phyloP scores from a whole-genome alignment of 2,329 filamentous ascomycete species.

The Stemphylium beticola region DNA sequence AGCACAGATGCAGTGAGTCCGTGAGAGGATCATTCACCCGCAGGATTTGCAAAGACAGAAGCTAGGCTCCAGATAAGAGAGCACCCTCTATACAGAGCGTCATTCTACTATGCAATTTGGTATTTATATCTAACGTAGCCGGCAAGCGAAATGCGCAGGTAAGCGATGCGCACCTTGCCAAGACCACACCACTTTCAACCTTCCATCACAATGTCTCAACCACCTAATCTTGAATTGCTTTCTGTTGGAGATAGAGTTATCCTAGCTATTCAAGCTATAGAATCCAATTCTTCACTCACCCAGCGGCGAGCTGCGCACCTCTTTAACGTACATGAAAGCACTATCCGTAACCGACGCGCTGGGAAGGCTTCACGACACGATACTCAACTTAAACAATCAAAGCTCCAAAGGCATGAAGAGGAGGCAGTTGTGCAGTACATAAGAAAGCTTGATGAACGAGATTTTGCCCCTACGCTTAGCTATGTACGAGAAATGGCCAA shows the following conservation, averaged over 20 bases:
- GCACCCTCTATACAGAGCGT: too few relatives aligned
- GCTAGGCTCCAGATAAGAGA: too few relatives aligned
- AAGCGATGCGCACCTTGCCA: constrained; percentile 1
- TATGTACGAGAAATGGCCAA: constrained; percentile 20
- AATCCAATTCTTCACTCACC: neutral
- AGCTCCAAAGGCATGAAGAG: constrained; percentile 15
- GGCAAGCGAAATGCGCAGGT: neutral
- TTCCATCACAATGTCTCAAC: constrained; percentile 3
- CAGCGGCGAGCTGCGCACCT: neutral
- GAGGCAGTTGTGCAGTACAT: constrained; percentile 16
- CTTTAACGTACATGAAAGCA: constrained; percentile 1
- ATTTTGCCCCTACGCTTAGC: constrained; percentile 15
- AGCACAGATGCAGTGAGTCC: too few relatives aligned
- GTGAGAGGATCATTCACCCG: too few relatives aligned
- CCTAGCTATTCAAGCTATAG: neutral
- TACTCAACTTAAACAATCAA: constrained; percentile 2
- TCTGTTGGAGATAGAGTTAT: constrained; percentile 3
- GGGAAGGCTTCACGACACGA: constrained; percentile 8
- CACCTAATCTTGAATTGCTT: constrained; percentile 4
- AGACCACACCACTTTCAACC: constrained; percentile 1
- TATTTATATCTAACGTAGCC: too few relatives aligned
- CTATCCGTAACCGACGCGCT: constrained; percentile 10
- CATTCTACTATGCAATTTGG: too few relatives aligned
- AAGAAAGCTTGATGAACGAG: constrained; percentile 13
- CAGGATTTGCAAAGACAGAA: too few relatives aligned